Evolutionary conservation across 345 rosid genomes (phyloP), one percentile per base, ranked within the genome.

Genomic region (Eucalyptus curtisii): DNA sequence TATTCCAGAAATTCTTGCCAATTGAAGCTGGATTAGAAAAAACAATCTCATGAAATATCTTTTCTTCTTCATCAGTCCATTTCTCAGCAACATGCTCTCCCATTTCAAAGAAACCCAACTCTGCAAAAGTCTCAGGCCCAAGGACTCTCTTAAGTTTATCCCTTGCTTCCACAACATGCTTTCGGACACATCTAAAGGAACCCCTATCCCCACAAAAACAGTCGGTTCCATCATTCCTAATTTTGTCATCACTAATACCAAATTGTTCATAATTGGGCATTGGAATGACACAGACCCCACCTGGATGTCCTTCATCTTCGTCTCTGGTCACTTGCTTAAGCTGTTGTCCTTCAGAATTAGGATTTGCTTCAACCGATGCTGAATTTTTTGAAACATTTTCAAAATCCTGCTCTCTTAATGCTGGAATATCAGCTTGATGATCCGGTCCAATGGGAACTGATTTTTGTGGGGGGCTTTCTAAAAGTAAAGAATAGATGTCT

Each of bases 51-150:
- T 90, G 91, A 88, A 96, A 97, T 55, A 92, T 53, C 86, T 90
- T 90, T 90, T 96, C 95, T 90, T 97, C 99, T 25, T 92, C 96
- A 71, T 94, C 95, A 7, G 89, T 94, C 99, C 99, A 97, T 25
- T 93, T 88, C 45, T 91, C 89, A 15, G 95, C 92, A 87, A 95
- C 95, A 81, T 89, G 86, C 87, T 97, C 99, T n/a, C 99, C 99
- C 95, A 95, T 93, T 64, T 94, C 93, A 92, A 84, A 86, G 15
- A 97, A 94, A 84, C 99, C 99, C 89, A 96, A 88, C 90, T 92
- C 92, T 50, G 33, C 88, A 89, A 93, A 96, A 19, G 49, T 87
- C 76, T 92, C 93, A n/a, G 89, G 87, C 87, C 98, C 98, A 68
- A 96, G 90, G 59, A 57, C 59, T 66, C 86, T 85, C 79, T 89